Evolutionary conservation across 2,329 filamentous ascomycete genomes (phyloP).

Genomic region (Ophiostoma populinum): DNA sequence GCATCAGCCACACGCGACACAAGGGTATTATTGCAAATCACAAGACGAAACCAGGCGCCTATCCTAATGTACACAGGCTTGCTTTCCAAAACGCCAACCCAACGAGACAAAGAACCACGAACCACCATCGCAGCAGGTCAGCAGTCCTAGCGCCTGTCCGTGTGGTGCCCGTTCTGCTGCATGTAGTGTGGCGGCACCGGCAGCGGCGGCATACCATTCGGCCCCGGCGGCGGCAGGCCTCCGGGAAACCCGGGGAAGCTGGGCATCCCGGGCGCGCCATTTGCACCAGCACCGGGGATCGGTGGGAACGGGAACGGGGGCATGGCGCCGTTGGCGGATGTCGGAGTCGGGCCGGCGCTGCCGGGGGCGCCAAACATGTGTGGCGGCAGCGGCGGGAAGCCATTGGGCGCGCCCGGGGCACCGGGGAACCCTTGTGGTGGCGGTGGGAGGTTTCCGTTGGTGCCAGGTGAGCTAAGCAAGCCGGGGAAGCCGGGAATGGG

Average conservation of each 20-base stretch:
- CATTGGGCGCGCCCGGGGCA: neutral
- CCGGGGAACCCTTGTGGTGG: neutral
- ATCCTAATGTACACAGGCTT: too few relatives aligned
- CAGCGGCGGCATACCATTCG: conserved; percentile 21
- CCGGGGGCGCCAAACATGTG: neutral
- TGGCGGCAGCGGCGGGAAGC: neutral
- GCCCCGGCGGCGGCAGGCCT: conserved; percentile 19
- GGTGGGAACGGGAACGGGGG: conserved; percentile 31
- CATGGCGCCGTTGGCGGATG: conserved; percentile 16
- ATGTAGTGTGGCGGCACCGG: conserved; percentile 17
- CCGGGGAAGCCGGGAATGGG: conserved; percentile 11
- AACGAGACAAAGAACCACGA: neutral
- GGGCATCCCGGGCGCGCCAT: conserved; percentile 20
- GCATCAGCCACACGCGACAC: too few relatives aligned
- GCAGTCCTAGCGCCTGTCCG: conserved; percentile 18
- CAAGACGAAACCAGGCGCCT: too few relatives aligned
- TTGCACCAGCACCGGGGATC: conserved; percentile 6
- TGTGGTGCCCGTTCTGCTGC: conserved; percentile 20
- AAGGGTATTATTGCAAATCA: too few relatives aligned
- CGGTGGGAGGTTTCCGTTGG: neutral
- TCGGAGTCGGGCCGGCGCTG: conserved; percentile 6
- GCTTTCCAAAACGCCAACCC: too few relatives aligned
- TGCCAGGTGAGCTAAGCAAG: neutral
- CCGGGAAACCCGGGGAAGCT: conserved; percentile 19
- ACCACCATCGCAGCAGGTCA: neutral